A percentile compares a stretch with the other conserved stretches of the same genome.
Evolutionary conservation across 352 stramenopile genomes (phyloP).

Genomic region (Peronospora destructor): DNA sequence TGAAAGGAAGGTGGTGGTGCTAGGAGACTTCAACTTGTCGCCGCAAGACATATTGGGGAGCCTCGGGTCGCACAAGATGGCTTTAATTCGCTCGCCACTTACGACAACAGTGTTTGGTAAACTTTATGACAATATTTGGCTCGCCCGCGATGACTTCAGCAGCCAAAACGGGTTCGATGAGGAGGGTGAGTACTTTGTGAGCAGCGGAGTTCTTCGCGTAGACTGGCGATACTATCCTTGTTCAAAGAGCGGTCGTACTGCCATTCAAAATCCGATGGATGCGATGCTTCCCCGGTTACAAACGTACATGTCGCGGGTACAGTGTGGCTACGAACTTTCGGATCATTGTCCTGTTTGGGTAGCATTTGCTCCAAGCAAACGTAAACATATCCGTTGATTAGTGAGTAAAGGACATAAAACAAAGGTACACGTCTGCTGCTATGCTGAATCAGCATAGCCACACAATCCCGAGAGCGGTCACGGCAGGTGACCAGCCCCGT

Average conservation of each 20-base stretch:
- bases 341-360: conserved; percentile 65
- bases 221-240: conserved; percentile 55
- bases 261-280: conserved; percentile 14
- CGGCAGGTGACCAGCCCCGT: no score
- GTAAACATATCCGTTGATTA: neutral
- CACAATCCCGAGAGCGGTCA: no score
- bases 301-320: conserved; percentile 30
- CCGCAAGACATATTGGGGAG: conserved; percentile 36
- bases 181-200: conserved; percentile 12
- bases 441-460: no score
- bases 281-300: conserved; percentile 23
- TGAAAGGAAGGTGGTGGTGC: conserved; percentile 35
- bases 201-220: conserved; percentile 50
- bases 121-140: conserved; percentile 68
- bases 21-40: conserved; percentile 65
- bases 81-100: conserved; percentile 44
- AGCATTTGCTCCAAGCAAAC: conserved; percentile 22
- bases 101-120: conserved; percentile 50
- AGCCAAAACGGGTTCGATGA: neutral
- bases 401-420: no score
- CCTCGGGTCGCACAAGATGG: conserved; percentile 19
- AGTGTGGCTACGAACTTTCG: conserved; percentile 48
- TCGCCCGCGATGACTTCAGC: conserved; percentile 23
- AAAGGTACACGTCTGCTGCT: no score
- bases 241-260: conserved; percentile 19